Base-by-base conservation (phyloP, 148 eudicot genomes). In the Rhododendron griersonianum region DNA sequence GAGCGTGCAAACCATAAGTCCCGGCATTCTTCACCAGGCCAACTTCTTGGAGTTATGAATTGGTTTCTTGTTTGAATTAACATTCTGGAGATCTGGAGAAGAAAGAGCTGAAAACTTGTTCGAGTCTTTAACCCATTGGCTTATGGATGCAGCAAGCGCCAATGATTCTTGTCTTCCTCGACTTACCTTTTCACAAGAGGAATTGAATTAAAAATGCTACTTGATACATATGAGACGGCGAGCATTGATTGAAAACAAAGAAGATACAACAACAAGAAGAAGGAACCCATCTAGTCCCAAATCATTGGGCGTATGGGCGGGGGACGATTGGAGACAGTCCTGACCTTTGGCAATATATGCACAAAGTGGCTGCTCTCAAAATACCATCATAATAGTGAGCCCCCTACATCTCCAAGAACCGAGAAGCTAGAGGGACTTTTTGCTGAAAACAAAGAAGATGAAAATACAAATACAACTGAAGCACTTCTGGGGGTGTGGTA, bases 41-140 rank as follows among this genome's bases (percentile, higher is more conserved):
- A 59, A 59, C 9, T 59, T 59, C 10, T 59, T 59, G 65, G 65
- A 85, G 57, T 74, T 85, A 55, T 83, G 86, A 91, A 69, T 86
- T 88, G 89, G 82, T 89, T 80, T 88, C 87, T 69, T 53, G 87
- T 41, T 88, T 90, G 37, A 88, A 87, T 86, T 85, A 87, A 53
- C 88, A 89, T 76, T 93, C 91, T 14, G 90, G 86, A 59, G 86
- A 85, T 93, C 91, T 14, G 90, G 86, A 59, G 86, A 85, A 83
- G 87, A 73, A 33, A 85, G 86, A 53, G 87, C 76, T 61, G 92
- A 92, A 37, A 88, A 90, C 59, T 89, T 91, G 85, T 90, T 90
- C 82, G 85, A 84, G 21, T 81, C 87, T 4, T 16, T 87, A 55
- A 94, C 94, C 1, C 78, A 73, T 80, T 92, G 93, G 90, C 89